phyloP scores from a whole-genome alignment of 352 stramenopile species.

The Detonula confervacea region DNA sequence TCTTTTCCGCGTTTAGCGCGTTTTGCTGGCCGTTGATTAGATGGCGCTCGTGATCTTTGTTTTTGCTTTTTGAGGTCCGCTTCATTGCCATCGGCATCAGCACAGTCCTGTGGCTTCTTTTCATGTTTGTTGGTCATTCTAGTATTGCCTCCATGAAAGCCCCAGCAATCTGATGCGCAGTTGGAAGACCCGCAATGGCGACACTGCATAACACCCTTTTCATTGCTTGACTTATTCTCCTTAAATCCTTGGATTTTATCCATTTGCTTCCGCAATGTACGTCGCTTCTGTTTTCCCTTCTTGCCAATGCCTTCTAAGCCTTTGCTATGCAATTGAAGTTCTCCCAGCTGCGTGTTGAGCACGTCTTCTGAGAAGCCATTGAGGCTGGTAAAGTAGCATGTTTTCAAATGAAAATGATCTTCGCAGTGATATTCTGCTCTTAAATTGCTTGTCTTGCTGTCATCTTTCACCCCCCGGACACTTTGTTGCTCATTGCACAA shows the following conservation, averaged over 20 bases:
- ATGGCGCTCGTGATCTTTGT: constrained; percentile 31
- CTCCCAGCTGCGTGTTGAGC: constrained; percentile 53
- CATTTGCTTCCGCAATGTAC: constrained; percentile 76
- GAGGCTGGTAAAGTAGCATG: constrained; percentile 79
- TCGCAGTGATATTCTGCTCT: constrained; percentile 75
- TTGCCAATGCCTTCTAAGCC: constrained; percentile 62
- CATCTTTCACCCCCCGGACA: constrained; percentile 11
- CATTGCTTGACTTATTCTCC: constrained; percentile 13
- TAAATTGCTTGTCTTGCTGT: constrained; percentile 3
- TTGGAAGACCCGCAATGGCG: constrained; percentile 69
- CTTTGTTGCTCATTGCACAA: constrained; percentile 25
- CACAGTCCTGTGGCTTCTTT: constrained; percentile 2
- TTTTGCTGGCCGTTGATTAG: constrained; percentile 45
- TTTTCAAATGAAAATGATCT: constrained; percentile 70
- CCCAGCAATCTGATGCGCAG: constrained; percentile 77
- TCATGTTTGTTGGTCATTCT: constrained; percentile 43
- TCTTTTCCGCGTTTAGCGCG: constrained; percentile 67
- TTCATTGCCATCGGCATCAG: not conserved
- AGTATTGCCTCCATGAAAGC: constrained; percentile 67
- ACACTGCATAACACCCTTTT: constrained; percentile 44
- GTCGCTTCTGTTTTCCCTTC: constrained; percentile 71
- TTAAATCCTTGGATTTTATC: constrained; percentile 56
- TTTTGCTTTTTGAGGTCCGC: constrained; percentile 22
- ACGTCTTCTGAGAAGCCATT: constrained; percentile 47
- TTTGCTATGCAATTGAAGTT: constrained; percentile 49